phyloP scores from a whole-genome alignment of 345 rosid genomes.

The Arabis alpina region DNA sequence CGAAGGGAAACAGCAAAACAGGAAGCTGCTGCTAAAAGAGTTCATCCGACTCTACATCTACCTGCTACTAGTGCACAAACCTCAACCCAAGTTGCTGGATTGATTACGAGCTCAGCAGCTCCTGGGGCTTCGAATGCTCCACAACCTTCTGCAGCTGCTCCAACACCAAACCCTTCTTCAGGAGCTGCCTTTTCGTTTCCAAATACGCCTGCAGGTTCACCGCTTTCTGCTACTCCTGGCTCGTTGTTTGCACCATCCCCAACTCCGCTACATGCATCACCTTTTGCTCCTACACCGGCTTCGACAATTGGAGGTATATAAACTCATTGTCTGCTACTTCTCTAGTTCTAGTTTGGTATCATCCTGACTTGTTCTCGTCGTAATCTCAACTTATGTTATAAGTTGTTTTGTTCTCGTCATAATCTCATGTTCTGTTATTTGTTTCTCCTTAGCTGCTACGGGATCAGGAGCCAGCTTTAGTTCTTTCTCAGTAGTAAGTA shows the following conservation, averaged over 20 bases:
- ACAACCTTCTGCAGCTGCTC: constrained; percentile 53
- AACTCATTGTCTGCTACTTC: too few species aligned
- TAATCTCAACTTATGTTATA: constrained; percentile 9
- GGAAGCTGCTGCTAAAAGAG: constrained; percentile 96
- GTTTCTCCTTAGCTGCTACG: constrained; percentile 55
- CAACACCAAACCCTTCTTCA: constrained; percentile 57
- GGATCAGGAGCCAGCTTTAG: constrained; percentile 92
- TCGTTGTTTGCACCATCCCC: constrained; percentile 65
- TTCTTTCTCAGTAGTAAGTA: constrained; percentile 69
- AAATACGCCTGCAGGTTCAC: constrained; percentile 67
- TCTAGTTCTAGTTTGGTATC: background rate
- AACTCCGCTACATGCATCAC: constrained; percentile 50
- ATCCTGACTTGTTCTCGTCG: constrained; percentile 1
- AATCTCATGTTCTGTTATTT: constrained; percentile 4
- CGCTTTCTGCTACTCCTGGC: constrained; percentile 61
- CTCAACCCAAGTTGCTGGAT: constrained; percentile 73
- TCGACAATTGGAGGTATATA: constrained; percentile 42
- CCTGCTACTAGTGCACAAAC: constrained; percentile 66
- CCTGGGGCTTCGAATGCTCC: constrained; percentile 52
- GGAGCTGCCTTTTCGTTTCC: constrained; percentile 74
- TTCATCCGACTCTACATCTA: constrained; percentile 92
- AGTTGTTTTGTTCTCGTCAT: constrained; percentile 1
- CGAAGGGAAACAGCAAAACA: constrained; percentile 93
- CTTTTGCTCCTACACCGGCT: constrained; percentile 65
- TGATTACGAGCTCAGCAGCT: constrained; percentile 58